A percentile compares a stretch with the other conserved stretches of the same genome.
These are phyloP conservation scores for Aspergillus sp. DNA, from an alignment of 2,329 filamentous ascomycete species.

Conservation along the genomic window DNA sequence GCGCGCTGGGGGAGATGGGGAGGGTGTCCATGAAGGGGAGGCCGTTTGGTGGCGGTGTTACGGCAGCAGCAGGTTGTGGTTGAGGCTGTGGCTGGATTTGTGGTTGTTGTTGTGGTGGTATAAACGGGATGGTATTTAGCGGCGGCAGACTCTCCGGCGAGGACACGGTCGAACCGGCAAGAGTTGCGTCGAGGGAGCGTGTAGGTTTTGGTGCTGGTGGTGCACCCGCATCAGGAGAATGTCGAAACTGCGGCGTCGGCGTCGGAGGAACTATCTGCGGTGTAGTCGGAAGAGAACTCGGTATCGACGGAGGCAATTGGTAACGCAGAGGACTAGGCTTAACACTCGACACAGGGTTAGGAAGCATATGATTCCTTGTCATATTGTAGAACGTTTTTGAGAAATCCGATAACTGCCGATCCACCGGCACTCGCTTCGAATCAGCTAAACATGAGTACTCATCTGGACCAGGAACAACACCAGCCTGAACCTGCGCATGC, in stretches of 20 bases:
- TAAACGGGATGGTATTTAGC: constrained; percentile 6
- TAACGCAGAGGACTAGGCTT: constrained; percentile 21
- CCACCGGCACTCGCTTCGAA: constrained; percentile 4
- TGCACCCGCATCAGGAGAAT: constrained; percentile 3
- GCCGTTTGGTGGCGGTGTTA: constrained; percentile 3
- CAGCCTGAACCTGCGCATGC: constrained; percentile 37
- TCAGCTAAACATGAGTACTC: constrained; percentile 9
- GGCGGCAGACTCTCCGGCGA: constrained; percentile 9
- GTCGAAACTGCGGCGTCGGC: constrained; percentile 10
- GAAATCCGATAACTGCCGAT: constrained; percentile 23
- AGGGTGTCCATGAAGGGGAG: constrained; percentile 17
- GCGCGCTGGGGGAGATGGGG: constrained; percentile 10
- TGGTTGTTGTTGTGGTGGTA: constrained; percentile 3
- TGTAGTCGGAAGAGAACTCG: constrained; percentile 4
- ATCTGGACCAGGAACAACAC: constrained; percentile 18
- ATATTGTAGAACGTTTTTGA: constrained; percentile 30
- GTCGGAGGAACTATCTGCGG: constrained; percentile 2
- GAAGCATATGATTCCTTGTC: constrained; percentile 25
- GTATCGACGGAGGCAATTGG: constrained; percentile 11
- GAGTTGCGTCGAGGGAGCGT: constrained; percentile 3
- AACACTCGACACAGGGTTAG: constrained; percentile 14
- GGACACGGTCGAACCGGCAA: constrained; percentile 9
- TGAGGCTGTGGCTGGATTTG: not conserved
- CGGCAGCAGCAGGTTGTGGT: not conserved
- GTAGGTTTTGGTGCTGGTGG: constrained; percentile 4